phyloP scores from a whole-genome alignment of 352 stramenopile species.

The Blastocystis sp. region DNA sequence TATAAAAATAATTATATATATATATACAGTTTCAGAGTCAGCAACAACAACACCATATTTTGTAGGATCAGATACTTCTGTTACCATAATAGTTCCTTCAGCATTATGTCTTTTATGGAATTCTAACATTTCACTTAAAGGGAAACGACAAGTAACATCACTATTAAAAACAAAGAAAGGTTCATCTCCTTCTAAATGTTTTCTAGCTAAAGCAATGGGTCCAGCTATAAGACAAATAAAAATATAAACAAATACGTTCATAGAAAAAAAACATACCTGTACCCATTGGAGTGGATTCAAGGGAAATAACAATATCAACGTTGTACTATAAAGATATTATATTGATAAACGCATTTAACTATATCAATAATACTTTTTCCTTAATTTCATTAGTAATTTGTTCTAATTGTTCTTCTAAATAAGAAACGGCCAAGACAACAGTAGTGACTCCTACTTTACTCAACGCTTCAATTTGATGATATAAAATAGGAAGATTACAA shows the following conservation, averaged over 20 bases:
- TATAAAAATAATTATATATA: background rate
- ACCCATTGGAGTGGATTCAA: conserved; percentile 34
- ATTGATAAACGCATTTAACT: too few relatives aligned
- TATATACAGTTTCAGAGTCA: conserved; percentile 40
- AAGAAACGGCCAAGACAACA: conserved; percentile 66
- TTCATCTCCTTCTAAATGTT: conserved; percentile 56
- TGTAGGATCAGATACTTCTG: conserved; percentile 60
- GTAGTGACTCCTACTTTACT: conserved; percentile 63
- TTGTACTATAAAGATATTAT: conserved; percentile 49
- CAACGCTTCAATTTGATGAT: conserved; percentile 66
- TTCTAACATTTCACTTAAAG: conserved; percentile 45
- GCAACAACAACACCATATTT: conserved; percentile 67
- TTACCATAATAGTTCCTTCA: conserved; percentile 58
- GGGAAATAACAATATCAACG: conserved; percentile 65
- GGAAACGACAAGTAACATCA: conserved; percentile 64
- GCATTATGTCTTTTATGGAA: conserved; percentile 57
- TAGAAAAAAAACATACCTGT: conserved; percentile 5
- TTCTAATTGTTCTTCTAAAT: conserved; percentile 64
- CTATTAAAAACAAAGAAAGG: conserved; percentile 70
- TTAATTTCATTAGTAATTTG: conserved; percentile 57
- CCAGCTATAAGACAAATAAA: conserved; percentile 48
- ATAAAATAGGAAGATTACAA: conserved; percentile 61
- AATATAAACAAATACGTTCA: too few relatives aligned
- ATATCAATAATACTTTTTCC: conserved; percentile 51
- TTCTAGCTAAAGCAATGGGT: conserved; percentile 55